phyloP scores from a whole-genome alignment of 1,284 basidiomycete species.

The Vanrija sp. region DNA sequence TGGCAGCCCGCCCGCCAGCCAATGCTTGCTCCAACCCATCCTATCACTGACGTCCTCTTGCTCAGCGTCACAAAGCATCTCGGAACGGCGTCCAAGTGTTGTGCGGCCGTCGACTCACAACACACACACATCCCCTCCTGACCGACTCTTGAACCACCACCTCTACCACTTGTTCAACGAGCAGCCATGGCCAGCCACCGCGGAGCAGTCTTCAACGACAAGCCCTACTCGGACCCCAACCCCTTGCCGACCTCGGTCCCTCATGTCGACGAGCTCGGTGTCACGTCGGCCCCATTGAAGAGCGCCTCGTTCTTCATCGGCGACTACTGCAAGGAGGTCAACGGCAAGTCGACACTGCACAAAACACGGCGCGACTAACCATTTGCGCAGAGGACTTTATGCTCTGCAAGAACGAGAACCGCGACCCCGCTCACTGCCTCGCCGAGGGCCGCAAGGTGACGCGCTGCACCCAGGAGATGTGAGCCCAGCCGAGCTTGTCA shows the following conservation, averaged over 20 bases:
- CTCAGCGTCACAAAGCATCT: too few relatives aligned
- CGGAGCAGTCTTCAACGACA: conserved; percentile 38
- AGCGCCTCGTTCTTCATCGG: conserved; percentile 97
- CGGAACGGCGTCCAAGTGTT: too few relatives aligned
- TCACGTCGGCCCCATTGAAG: conserved; percentile 90
- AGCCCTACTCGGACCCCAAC: conserved; percentile 64
- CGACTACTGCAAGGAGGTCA: conserved; percentile 90
- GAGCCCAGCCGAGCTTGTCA: conserved; percentile 56
- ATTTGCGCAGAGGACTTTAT: conserved; percentile 87
- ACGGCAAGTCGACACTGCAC: conserved; percentile 63
- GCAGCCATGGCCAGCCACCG: conserved; percentile 33
- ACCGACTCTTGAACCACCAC: too few relatives aligned
- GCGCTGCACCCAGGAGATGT: conserved; percentile 83
- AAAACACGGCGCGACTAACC: background rate
- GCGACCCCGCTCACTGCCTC: conserved; percentile 87
- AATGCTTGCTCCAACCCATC: too few relatives aligned
- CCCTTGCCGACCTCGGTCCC: conserved; percentile 71
- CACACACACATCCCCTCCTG: too few relatives aligned
- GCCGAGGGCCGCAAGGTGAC: conserved; percentile 96
- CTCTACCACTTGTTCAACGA: too few relatives aligned
- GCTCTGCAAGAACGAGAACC: conserved; percentile 93
- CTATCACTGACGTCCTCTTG: too few relatives aligned
- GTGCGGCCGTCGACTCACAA: too few relatives aligned
- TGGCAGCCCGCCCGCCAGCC: too few relatives aligned
- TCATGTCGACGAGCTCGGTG: conserved; percentile 84